Evolutionary conservation across 148 eudicot species (phyloP).

Genomic region (Beta vulgaris): DNA sequence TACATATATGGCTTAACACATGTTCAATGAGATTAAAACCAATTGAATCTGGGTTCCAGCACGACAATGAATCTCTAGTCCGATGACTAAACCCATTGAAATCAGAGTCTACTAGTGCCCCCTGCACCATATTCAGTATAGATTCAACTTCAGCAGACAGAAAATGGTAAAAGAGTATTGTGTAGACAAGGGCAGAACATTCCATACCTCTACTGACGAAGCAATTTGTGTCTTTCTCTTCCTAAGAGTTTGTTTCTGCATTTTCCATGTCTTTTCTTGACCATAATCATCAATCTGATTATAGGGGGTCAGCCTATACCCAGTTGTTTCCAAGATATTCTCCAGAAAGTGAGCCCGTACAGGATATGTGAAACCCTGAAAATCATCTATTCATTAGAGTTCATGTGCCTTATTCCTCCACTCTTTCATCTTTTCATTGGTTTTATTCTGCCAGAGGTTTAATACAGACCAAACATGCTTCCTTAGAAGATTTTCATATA

Average conservation of each 20-base stretch:
- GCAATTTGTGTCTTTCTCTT: conserved; percentile 94
- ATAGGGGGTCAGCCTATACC: conserved; percentile 68
- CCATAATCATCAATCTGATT: conserved; percentile 99
- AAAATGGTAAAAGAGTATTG: background rate
- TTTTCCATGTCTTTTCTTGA: conserved; percentile 91
- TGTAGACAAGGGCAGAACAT: background rate
- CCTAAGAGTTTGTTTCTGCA: conserved; percentile 81
- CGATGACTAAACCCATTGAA: conserved; percentile 57
- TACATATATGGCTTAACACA: conserved; percentile 75
- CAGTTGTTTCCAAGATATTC: conserved; percentile 77
- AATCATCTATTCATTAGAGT: conserved; percentile 14
- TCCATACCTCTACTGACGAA: conserved; percentile 84
- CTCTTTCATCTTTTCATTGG: background rate
- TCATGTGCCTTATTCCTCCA: background rate
- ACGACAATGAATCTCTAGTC: conserved; percentile 73
- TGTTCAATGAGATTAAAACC: conserved; percentile 95
- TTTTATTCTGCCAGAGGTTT: background rate
- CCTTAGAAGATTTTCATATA: background rate
- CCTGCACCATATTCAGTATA: conserved; percentile 46
- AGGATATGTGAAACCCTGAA: conserved; percentile 95
- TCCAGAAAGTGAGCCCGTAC: conserved; percentile 88
- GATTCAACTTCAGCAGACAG: conserved; percentile 15
- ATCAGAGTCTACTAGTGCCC: conserved; percentile 66
- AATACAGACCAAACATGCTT: background rate
- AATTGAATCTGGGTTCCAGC: conserved; percentile 99